These are phyloP conservation scores for Suillus variegatus DNA, from an alignment of 768 basidiomycete genomes.

Conservation along the genomic window DNA sequence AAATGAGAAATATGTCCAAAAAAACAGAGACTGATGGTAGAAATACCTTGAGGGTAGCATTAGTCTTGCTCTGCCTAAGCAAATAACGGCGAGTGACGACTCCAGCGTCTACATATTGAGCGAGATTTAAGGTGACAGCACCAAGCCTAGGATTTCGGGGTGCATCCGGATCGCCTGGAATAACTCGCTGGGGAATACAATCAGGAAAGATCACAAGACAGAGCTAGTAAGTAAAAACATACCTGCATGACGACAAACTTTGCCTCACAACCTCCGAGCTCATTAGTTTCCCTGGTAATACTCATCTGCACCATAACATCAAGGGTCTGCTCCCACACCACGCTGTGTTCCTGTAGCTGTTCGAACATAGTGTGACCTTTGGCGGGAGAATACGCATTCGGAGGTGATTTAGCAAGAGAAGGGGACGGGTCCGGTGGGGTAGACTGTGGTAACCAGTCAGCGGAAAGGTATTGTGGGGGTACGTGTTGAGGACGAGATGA, in stretches of 20 bases:
- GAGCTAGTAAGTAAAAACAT: conserved; percentile 7
- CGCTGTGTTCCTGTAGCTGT: conserved; percentile 63
- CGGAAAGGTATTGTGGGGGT: conserved; percentile 25
- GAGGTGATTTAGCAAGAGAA: conserved; percentile 12
- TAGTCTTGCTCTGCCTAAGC: conserved; percentile 72
- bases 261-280: conserved; percentile 56
- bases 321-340: conserved; percentile 61
- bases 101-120: conserved; percentile 67
- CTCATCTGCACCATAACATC: conserved; percentile 60
- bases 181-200: conserved; percentile 47
- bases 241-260: conserved; percentile 68
- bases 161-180: conserved; percentile 53
- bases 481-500: conserved; percentile 12
- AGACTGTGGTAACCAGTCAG: conserved; percentile 26
- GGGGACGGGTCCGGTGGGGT: neutral
- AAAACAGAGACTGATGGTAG: neutral
- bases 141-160: conserved; percentile 66
- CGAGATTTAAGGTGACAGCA: conserved; percentile 66
- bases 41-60: conserved; percentile 71
- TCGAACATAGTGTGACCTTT: conserved; percentile 64
- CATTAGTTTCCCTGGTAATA: conserved; percentile 51
- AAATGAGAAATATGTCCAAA: neutral
- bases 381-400: conserved; percentile 35
- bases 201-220: neutral
- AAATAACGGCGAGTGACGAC: conserved; percentile 65